Conservation (phyloP, 83 land plant species). For the Isoetes engelmannii region DNA sequence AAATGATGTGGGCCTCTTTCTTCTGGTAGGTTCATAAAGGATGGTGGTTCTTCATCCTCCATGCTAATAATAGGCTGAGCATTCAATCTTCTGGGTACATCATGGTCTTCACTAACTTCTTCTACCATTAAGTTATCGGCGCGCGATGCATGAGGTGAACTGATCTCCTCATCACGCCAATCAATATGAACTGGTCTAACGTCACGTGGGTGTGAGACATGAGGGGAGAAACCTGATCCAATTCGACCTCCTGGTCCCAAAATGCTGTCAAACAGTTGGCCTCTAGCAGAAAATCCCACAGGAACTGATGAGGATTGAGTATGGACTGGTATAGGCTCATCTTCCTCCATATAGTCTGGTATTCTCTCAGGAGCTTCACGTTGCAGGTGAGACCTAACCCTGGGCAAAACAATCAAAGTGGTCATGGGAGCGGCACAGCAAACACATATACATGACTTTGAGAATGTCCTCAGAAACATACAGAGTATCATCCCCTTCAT, state of each 20-base stretch:
- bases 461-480: no score
- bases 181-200: slow-evolving; percentile 13
- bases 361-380: slow-evolving; percentile 1
- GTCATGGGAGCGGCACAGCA: no score
- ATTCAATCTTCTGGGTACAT: neutral
- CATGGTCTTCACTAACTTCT: neutral
- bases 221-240: neutral
- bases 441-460: no score
- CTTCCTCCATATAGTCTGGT: slow-evolving; percentile 19
- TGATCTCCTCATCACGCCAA: slow-evolving; percentile 9
- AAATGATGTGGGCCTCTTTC: neutral
- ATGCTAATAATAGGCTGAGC: neutral
- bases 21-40: neutral
- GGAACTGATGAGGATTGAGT: no score
- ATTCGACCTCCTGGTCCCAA: no score
- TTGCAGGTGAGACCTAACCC: slow-evolving; percentile 1
- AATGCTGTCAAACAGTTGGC: no score
- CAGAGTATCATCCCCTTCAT: neutral
- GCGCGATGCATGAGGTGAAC: neutral
- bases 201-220: slow-evolving; percentile 3
- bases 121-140: neutral
- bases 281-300: no score
- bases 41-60: neutral
- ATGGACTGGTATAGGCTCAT: no score
- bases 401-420: no score